Evolutionary conservation across 164 flowering plant genomes (phyloP).

Genomic region (Stephania japonica): DNA sequence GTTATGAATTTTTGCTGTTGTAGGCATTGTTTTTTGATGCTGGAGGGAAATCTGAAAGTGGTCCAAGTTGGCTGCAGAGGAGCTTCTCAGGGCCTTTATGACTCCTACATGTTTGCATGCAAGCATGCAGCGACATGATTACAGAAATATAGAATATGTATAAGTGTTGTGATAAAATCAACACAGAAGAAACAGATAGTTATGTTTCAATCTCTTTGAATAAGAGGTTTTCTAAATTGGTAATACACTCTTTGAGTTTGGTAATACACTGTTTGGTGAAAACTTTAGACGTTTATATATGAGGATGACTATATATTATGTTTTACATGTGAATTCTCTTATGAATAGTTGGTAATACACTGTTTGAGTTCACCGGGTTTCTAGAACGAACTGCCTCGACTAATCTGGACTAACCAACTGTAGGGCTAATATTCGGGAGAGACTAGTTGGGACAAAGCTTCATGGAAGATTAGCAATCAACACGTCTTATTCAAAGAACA

Average conservation of each 20-base stretch:
- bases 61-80: background rate
- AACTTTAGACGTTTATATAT: background rate
- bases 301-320: no score
- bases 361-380: no score
- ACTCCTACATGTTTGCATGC: background rate
- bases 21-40: background rate
- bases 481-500: background rate
- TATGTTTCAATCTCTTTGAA: background rate
- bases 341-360: no score
- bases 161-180: background rate
- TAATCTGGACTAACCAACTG: no score
- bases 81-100: slow-evolving; percentile 2
- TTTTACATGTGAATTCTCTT: no score
- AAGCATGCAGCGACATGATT: background rate
- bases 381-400: no score
- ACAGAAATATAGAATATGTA: background rate
- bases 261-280: no score
- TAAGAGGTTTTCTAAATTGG: background rate
- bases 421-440: no score
- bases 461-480: no score
- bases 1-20: background rate
- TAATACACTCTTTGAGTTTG: no score
- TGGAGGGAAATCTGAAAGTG: background rate
- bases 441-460: no score
- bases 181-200: background rate